Conservation (phyloP, 768 basidiomycete genomes). For the Mycena sanguinolenta region DNA sequence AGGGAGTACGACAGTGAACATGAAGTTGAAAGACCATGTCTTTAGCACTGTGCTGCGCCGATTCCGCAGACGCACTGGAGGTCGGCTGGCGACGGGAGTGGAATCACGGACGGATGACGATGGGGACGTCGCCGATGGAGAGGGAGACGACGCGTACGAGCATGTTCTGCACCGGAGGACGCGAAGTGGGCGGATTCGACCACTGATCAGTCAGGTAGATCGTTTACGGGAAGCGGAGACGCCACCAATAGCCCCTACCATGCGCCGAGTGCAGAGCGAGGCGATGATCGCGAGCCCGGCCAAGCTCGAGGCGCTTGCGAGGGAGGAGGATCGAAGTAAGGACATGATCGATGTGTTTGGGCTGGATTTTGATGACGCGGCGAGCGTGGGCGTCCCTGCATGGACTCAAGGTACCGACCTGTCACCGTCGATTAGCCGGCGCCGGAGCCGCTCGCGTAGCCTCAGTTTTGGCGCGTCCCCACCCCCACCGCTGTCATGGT, state of each 20-base stretch:
- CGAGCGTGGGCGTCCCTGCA: background rate
- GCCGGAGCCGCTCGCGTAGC: constrained; percentile 60
- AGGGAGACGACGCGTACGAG: constrained; percentile 45
- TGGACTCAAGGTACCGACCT: constrained; percentile 35
- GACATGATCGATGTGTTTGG: constrained; percentile 55
- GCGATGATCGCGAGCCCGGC: constrained; percentile 56
- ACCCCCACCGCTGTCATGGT: constrained; percentile 36
- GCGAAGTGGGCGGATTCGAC: constrained; percentile 51
- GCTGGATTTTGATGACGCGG: constrained; percentile 53
- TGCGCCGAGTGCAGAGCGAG: constrained; percentile 80
- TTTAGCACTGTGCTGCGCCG: constrained; percentile 89
- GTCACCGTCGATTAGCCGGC: constrained; percentile 55
- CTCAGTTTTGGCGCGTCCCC: constrained; percentile 43
- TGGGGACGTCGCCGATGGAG: constrained; percentile 61
- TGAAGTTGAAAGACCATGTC: constrained; percentile 94
- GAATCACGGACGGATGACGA: constrained; percentile 68
- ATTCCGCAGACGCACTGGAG: constrained; percentile 68
- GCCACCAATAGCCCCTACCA: constrained; percentile 46
- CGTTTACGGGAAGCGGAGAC: constrained; percentile 53
- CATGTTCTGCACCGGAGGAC: constrained; percentile 35
- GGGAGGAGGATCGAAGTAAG: constrained; percentile 50
- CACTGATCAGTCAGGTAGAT: constrained; percentile 58
- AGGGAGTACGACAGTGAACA: constrained; percentile 94
- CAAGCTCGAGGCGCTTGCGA: constrained; percentile 51
- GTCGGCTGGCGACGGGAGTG: constrained; percentile 51